These are phyloP conservation scores for Cytospora schulzeri DNA, from an alignment of 2,329 filamentous ascomycete genomes.

Conservation along the genomic window DNA sequence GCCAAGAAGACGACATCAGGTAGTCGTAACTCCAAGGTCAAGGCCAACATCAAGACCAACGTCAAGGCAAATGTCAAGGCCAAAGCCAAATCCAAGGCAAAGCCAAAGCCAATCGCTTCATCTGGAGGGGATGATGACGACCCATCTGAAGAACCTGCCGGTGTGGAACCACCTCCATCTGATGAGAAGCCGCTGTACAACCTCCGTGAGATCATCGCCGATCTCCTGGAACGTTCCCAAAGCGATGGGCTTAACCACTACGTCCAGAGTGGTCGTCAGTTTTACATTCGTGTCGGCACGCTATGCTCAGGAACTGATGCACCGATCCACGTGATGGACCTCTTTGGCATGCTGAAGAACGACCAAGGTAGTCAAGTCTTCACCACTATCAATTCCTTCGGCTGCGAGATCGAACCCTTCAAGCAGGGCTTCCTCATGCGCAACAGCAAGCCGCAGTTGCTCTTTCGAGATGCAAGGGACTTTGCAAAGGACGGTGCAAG, in stretches of 20 bases:
- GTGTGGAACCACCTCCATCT: neutral
- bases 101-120: neutral
- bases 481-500: constrained; percentile 43
- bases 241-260: constrained; percentile 7
- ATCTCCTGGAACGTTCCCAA: neutral
- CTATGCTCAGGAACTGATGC: constrained; percentile 80
- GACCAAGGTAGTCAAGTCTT: constrained; percentile 11
- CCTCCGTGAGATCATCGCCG: constrained; percentile 11
- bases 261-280: neutral
- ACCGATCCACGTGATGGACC: constrained; percentile 60
- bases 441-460: constrained; percentile 54
- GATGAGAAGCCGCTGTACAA: constrained; percentile 5
- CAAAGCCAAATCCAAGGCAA: neutral
- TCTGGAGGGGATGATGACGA: neutral
- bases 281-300: constrained; percentile 55
- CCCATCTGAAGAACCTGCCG: neutral
- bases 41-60: neutral
- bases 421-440: constrained; percentile 67
- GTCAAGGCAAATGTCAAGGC: neutral
- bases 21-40: neutral
- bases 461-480: constrained; percentile 64
- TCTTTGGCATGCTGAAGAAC: constrained; percentile 25
- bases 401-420: constrained; percentile 63
- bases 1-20: neutral
- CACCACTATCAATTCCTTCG: constrained; percentile 51